These are phyloP conservation scores for Cryphonectria parasitica DNA, from an alignment of 2,329 filamentous ascomycete species.

Conservation along the genomic window DNA sequence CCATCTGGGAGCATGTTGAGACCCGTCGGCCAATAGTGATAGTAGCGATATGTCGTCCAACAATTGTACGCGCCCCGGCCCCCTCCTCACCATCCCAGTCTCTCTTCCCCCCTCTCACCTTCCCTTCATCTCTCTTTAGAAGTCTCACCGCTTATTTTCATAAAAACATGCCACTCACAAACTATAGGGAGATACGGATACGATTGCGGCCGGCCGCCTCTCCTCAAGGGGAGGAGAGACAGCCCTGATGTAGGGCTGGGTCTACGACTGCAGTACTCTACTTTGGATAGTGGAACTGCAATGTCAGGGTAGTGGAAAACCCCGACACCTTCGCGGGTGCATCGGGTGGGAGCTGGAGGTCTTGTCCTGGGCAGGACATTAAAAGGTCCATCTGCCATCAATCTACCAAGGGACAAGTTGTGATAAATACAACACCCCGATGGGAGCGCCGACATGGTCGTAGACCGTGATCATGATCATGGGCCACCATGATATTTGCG, in stretches of 20 bases:
- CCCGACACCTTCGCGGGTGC: neutral
- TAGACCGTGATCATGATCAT: neutral
- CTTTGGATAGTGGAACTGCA: neutral
- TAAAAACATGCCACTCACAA: neutral
- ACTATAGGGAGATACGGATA: neutral
- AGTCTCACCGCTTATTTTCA: neutral
- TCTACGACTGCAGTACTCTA: neutral
- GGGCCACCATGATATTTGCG: too few species aligned
- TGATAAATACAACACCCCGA: neutral
- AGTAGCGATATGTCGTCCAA: neutral
- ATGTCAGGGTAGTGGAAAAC: neutral
- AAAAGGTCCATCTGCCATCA: constrained; percentile 31
- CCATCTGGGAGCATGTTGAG: neutral
- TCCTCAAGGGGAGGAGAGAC: neutral
- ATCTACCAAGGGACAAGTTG: neutral
- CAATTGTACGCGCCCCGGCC: neutral
- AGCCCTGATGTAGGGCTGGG: neutral
- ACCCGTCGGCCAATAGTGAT: neutral
- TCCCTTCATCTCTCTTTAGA: neutral
- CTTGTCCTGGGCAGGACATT: constrained; percentile 34
- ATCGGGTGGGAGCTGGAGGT: neutral
- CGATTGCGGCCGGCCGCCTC: neutral
- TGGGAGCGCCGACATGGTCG: neutral
- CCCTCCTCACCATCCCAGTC: neutral
- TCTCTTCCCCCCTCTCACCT: too few species aligned